These are phyloP conservation scores for Populus hybrid DNA, from an alignment of 441 rosid species.

Conservation along the genomic window DNA sequence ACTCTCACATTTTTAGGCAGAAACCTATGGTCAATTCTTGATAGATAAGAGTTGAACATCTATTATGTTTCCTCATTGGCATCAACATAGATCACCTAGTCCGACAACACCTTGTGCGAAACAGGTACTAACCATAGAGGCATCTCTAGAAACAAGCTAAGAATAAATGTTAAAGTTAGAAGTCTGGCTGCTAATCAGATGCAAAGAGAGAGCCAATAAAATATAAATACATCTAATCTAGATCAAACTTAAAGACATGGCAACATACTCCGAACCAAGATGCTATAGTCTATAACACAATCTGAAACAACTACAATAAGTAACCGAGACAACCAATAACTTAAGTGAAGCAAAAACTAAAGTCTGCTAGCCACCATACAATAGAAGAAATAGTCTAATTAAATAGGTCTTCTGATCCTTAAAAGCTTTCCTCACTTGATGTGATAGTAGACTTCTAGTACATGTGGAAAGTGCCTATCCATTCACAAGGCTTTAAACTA, in stretches of 20 bases:
- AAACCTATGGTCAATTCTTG: neutral
- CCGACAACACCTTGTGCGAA: neutral
- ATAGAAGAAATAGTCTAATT: slow-evolving; percentile 27
- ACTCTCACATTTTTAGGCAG: neutral
- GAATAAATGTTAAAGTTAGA: neutral
- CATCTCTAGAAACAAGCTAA: slow-evolving; percentile 5
- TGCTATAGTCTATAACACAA: slow-evolving; percentile 44
- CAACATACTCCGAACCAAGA: slow-evolving; percentile 27
- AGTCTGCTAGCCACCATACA: slow-evolving; percentile 37
- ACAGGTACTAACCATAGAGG: neutral
- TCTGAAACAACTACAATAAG: slow-evolving; percentile 32
- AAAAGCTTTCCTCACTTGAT: slow-evolving; percentile 40
- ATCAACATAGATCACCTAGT: neutral
- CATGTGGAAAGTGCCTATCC: slow-evolving; percentile 43
- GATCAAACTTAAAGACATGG: slow-evolving; percentile 26
- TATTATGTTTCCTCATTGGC: neutral
- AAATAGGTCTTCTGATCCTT: slow-evolving; percentile 37
- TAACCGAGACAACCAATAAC: slow-evolving; percentile 26
- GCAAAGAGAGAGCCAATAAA: slow-evolving; percentile 17
- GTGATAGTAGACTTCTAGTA: slow-evolving; percentile 39
- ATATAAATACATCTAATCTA: slow-evolving; percentile 31
- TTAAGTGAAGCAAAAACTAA: slow-evolving; percentile 24
- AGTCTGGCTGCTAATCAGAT: slow-evolving; percentile 11
- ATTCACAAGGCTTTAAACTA: slow-evolving; percentile 49
- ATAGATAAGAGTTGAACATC: neutral